Evolutionary conservation across 2,329 filamentous ascomycete genomes (phyloP).

Genomic region (Fusarium sp.): DNA sequence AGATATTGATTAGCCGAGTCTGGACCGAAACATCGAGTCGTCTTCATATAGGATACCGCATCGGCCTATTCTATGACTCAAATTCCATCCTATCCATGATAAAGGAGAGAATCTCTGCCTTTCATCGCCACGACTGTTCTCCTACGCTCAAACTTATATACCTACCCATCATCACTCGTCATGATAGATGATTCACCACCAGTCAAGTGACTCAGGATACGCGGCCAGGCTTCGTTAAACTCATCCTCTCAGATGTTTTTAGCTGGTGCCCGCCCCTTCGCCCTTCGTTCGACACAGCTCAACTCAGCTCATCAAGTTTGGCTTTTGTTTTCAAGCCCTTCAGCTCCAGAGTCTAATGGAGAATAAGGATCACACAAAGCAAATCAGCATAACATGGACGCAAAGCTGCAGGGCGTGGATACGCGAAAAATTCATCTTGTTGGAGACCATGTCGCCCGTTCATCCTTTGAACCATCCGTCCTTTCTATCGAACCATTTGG

Average conservation of each 20-base stretch:
- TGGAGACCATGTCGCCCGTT: slow-evolving; percentile 43
- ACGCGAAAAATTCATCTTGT: slow-evolving; percentile 45
- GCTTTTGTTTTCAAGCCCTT: neutral
- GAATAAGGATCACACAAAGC: neutral
- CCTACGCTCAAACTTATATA: neutral
- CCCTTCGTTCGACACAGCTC: neutral
- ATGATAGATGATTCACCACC: neutral
- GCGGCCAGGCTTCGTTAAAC: neutral
- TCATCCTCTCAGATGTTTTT: neutral
- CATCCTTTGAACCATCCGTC: slow-evolving; percentile 43
- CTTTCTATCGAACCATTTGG: slow-evolving; percentile 42
- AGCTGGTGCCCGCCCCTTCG: neutral
- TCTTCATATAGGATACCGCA: slow-evolving; percentile 22
- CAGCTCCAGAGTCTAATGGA: neutral
- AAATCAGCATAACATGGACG: neutral
- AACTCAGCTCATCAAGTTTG: neutral
- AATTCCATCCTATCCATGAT: neutral
- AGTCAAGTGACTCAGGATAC: neutral
- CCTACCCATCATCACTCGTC: neutral
- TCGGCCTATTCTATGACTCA: slow-evolving; percentile 13
- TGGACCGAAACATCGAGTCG: slow-evolving; percentile 39
- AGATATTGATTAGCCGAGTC: slow-evolving; percentile 43
- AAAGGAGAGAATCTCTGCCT: neutral
- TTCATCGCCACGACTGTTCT: neutral
- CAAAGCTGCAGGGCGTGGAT: slow-evolving; percentile 13